phyloP scores from a whole-genome alignment of 441 rosid species.

The Melastoma candidum region DNA sequence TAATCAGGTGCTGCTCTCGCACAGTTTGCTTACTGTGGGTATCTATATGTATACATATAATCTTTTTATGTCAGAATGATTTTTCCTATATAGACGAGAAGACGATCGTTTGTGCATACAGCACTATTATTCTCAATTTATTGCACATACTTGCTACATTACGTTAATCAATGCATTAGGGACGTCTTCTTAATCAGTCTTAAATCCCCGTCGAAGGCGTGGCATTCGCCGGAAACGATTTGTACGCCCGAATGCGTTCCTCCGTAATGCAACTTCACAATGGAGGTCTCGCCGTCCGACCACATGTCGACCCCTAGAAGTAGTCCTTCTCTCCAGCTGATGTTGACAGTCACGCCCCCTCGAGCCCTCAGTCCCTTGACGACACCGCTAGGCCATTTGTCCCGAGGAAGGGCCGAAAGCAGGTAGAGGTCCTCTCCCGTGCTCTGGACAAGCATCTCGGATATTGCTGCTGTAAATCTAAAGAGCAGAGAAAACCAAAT shows the following conservation, averaged over 20 bases:
- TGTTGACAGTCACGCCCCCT: slow-evolving; percentile 15
- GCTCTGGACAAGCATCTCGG: slow-evolving; percentile 41
- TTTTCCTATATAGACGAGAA: too few relatives aligned
- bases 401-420: slow-evolving; percentile 34
- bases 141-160: too few relatives aligned
- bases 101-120: too few relatives aligned
- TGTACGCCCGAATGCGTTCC: slow-evolving; percentile 28
- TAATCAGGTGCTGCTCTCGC: too few relatives aligned
- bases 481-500: slow-evolving; percentile 2
- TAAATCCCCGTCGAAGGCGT: slow-evolving; percentile 33
- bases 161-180: too few relatives aligned
- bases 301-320: slow-evolving; percentile 47
- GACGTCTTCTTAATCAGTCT: slow-evolving; percentile 23
- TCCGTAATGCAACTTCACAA: slow-evolving; percentile 33
- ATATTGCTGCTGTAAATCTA: slow-evolving; percentile 38
- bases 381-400: slow-evolving; percentile 33
- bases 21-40: too few relatives aligned
- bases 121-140: too few relatives aligned
- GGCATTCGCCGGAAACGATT: slow-evolving; percentile 28
- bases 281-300: slow-evolving; percentile 19
- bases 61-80: too few relatives aligned
- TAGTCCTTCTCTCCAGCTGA: slow-evolving; percentile 5
- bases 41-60: too few relatives aligned
- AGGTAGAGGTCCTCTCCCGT: slow-evolving; percentile 30
- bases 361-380: slow-evolving; percentile 37